Evolutionary conservation across 2,329 filamentous ascomycete genomes (phyloP), one percentile per base, ranked within the genome.

Genomic region (Aspergillus sojae): DNA sequence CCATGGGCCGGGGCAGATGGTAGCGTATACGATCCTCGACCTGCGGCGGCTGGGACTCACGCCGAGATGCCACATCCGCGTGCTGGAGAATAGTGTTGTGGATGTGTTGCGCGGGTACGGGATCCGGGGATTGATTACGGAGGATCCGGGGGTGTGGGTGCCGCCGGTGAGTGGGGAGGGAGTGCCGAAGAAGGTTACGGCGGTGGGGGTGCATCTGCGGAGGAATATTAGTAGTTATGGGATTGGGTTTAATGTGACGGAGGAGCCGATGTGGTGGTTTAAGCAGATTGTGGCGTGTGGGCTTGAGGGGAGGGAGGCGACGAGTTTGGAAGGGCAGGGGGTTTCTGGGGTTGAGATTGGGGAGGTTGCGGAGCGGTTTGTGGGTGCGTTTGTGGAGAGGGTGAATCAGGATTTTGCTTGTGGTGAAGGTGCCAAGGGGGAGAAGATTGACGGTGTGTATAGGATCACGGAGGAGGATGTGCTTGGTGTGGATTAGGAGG

Each of bases 1-100:
- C 81, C 95, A 99, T 76, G 95, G 94, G 0, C 95, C 94, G 0
- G 94, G 94, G 0, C 95, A 99, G 77, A 80, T 96, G 56, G 91
- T 97, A 41, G 88, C 94, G n/a, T 99, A 96, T 82, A 93, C 94
- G 3, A 87, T 97, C 57, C 77, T 96, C n/a, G 93, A 97, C 76
- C 84, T 98, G 62, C 87, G 87, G 60, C 83, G 86, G 12, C 86
- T 93, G 68, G 79, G 81, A 0, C 81, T 95, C 23, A 89, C 86
- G 5, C 90, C 95, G 14, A 83, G 92, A 21, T 87, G 86, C 65
- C 97, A 96, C 78, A 90, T 96, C 6, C 85, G 88, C 41, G 78
- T 93, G 36, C 84, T 99, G 1, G 94, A 99, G 76, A 84, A 88
- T 64, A 88, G 87, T 0, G 89, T 96, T 0, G 90, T 93, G 45